Evolutionary conservation across 352 stramenopile species (phyloP), one percentile per base, ranked within the genome.

Genomic region (Pythium grandisporangium): DNA sequence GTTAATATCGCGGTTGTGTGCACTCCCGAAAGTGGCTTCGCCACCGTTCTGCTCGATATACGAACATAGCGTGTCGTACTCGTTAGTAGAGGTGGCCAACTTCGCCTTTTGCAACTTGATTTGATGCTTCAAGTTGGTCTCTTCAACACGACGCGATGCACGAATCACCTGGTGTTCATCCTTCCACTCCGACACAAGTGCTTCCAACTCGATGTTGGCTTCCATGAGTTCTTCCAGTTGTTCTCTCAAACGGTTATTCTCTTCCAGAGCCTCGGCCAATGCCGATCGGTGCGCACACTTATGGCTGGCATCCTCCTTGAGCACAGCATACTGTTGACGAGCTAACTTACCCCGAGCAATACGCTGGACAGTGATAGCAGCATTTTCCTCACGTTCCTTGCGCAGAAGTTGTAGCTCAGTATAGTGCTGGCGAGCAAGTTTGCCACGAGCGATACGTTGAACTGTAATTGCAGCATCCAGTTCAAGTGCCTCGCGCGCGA

Each of bases 161-260:
- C 68, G 55, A 5, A 82, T 26, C 20, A 84, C 66, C 11, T 84
- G 59, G 26, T 66, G 57, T 24, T 84, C 63, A 30, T 61, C 76
- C 6, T 59, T 59, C 48, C 66, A 74, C 48, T 86, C 73, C 8
- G 60, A 58, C 48, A 83, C 69, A 23, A 76, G 57, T 6, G 55
- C 53, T 39, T 86, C 63, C 21, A 86, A 41, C 45, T 84, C 67
- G 30, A 69, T 52, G 51, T 84, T 86, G 11, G 49, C 61, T 43
- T 70, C 61, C n/a, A 80, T 45, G 5, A 89, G 53, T 36, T 83
- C 63, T 23, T 58, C 59, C 11, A 89, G 55, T 46, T 85, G 70
- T 32, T 58, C 36, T 25, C 73, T 77, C 29, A 89, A 50, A 10
- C 42, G 53, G 7, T 48, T 56, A 44, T 85, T 85, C 41, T 88